A percentile compares a stretch with the other conserved stretches of the same genome.
Conservation (phyloP, 2,329 filamentous ascomycete species). For the Fusarium incarnatum region DNA sequence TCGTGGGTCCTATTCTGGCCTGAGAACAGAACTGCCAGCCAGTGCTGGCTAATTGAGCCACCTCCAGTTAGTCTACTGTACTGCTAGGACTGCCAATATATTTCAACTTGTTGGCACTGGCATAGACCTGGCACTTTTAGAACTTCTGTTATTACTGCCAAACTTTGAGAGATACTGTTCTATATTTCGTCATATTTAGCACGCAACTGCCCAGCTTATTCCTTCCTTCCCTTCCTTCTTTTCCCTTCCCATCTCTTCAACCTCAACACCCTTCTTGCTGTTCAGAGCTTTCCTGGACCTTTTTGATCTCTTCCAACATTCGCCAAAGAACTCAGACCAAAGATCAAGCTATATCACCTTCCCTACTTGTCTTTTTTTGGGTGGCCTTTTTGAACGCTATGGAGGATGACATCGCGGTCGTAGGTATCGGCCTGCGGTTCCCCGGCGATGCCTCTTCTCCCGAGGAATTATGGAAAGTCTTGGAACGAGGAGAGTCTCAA, state of each 20-base stretch:
- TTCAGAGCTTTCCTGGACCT: neutral
- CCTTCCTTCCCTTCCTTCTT: neutral
- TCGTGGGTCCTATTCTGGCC: neutral
- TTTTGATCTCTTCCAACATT: neutral
- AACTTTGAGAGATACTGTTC: neutral
- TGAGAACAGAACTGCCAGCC: neutral
- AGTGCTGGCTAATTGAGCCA: constrained; percentile 10
- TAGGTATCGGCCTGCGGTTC: constrained; percentile 65
- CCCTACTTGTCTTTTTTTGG: neutral
- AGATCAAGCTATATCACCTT: neutral
- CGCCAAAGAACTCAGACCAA: neutral
- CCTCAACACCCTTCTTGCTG: constrained; percentile 3
- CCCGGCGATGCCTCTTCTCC: constrained; percentile 61
- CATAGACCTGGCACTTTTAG: neutral
- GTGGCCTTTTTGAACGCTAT: constrained; percentile 4
- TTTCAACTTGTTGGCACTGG: constrained; percentile 1
- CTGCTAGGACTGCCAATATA: neutral
- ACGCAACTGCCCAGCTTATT: neutral
- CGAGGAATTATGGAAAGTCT: constrained; percentile 62
- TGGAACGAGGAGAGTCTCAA: constrained; percentile 57
- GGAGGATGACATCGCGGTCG: constrained; percentile 62
- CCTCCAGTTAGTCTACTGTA: neutral
- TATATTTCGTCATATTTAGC: neutral
- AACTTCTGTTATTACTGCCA: neutral
- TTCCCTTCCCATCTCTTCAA: neutral